These are phyloP conservation scores for Mucor saturninus DNA, from an alignment of 371 early-diverging fungal species.

Conservation along the genomic window DNA sequence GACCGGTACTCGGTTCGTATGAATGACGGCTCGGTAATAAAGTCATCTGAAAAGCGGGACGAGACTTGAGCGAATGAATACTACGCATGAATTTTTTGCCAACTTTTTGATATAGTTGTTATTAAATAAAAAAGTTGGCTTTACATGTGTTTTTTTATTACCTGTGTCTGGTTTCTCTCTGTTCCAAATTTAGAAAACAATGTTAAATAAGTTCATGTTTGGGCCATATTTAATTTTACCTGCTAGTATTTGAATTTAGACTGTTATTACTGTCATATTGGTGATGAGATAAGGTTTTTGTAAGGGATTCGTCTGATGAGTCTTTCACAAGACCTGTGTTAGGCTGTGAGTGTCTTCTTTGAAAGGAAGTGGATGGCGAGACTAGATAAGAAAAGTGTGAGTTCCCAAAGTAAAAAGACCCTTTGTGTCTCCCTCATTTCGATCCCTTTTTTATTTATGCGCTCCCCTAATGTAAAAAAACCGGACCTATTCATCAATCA, in stretches of 20 bases:
- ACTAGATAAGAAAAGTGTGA: neutral
- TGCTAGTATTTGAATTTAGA: neutral
- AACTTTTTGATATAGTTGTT: neutral
- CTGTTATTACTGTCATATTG: conserved; percentile 2
- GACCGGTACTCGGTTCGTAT: conserved; percentile 20
- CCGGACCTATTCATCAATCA: neutral
- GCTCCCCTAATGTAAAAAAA: neutral
- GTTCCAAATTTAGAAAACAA: neutral
- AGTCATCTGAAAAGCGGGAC: conserved; percentile 22
- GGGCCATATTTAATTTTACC: neutral
- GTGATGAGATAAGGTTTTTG: conserved; percentile 2
- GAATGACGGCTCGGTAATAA: conserved; percentile 16
- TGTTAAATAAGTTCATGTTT: neutral
- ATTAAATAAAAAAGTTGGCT: no score
- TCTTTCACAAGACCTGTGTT: neutral
- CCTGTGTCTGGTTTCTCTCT: conserved; percentile 12
- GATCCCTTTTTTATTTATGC: conserved; percentile 1
- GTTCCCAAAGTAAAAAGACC: neutral
- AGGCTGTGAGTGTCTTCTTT: conserved; percentile 4
- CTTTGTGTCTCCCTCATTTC: conserved; percentile 2
- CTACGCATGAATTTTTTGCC: conserved; percentile 21
- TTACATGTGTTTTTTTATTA: neutral
- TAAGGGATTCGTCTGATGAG: neutral
- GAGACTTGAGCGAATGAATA: conserved; percentile 20
- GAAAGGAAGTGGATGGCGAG: neutral